These are phyloP conservation scores for Alternaria viburni DNA, from an alignment of 2,329 filamentous ascomycete species.

Conservation along the genomic window DNA sequence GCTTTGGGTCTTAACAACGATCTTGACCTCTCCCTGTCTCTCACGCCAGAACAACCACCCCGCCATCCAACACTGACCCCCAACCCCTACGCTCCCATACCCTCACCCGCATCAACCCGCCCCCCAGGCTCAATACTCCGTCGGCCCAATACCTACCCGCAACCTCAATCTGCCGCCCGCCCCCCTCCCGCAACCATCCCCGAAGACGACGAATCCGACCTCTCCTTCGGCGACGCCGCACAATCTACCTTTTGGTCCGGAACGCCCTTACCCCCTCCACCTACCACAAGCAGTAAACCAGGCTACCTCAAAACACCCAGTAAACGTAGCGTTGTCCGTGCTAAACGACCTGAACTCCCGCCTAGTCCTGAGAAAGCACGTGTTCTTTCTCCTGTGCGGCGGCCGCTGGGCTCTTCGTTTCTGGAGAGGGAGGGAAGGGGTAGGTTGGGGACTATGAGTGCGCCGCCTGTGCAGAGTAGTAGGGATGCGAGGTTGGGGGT, in stretches of 20 bases:
- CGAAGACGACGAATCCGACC: constrained; percentile 22
- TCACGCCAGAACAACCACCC: constrained; percentile 29
- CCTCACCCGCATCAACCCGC: constrained; percentile 11
- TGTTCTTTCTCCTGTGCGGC: constrained; percentile 5
- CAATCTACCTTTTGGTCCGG: constrained; percentile 34
- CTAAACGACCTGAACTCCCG: constrained; percentile 38
- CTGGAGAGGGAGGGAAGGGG: constrained; percentile 2
- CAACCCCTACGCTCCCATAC: constrained; percentile 1
- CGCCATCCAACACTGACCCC: constrained; percentile 1
- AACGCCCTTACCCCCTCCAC: constrained; percentile 30
- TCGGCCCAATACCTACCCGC: constrained; percentile 25
- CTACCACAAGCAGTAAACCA: constrained; percentile 20
- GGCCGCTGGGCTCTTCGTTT: background rate
- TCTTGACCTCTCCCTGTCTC: constrained; percentile 38
- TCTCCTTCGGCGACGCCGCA: constrained; percentile 13
- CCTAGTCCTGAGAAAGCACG: constrained; percentile 32
- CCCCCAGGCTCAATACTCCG: constrained; percentile 12
- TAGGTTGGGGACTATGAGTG: constrained; percentile 32
- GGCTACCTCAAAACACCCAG: constrained; percentile 58
- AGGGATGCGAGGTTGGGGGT: background rate
- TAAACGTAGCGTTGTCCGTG: constrained; percentile 46
- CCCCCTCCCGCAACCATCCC: constrained; percentile 26
- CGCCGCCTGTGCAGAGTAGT: constrained; percentile 30
- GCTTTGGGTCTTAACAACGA: constrained; percentile 35
- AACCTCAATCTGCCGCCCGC: constrained; percentile 18